Conservation (phyloP, 257 asterid species). For the Primulina eburnea region DNA sequence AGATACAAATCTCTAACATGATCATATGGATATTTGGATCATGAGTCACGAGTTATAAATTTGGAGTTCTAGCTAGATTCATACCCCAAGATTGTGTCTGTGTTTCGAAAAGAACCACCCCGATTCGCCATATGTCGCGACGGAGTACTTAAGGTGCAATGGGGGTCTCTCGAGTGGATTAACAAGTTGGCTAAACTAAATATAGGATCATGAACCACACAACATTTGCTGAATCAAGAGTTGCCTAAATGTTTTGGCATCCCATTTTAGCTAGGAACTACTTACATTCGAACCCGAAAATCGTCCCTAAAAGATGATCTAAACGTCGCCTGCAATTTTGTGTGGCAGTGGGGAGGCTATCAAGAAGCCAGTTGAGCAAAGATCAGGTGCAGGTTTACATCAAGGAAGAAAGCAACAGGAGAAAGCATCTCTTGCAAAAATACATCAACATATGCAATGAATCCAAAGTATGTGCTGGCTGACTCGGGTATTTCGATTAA, state of each 20-base stretch:
- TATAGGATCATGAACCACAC: neutral
- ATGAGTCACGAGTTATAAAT: too few species aligned
- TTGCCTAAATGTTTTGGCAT: neutral
- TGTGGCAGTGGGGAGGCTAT: constrained; percentile 64
- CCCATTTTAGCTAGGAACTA: neutral
- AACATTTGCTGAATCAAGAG: neutral
- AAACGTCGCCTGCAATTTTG: neutral
- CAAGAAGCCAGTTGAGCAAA: constrained; percentile 69
- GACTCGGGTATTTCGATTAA: neutral
- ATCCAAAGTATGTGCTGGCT: constrained; percentile 39
- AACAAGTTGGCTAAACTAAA: too few species aligned
- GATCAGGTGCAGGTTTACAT: constrained; percentile 56
- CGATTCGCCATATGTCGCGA: too few species aligned
- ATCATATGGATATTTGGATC: too few species aligned
- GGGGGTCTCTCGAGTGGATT: too few species aligned
- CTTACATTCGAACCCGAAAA: too few species aligned
- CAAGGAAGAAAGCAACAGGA: constrained; percentile 63
- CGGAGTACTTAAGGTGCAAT: too few species aligned
- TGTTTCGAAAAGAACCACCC: too few species aligned
- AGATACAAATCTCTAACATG: too few species aligned
- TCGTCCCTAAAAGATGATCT: neutral
- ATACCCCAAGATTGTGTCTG: neutral
- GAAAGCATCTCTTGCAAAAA: constrained; percentile 51
- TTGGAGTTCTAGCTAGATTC: too few species aligned
- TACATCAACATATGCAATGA: constrained; percentile 64